These are phyloP conservation scores for Berberis thunbergii DNA, from an alignment of 164 flowering plant species.

Conservation along the genomic window DNA sequence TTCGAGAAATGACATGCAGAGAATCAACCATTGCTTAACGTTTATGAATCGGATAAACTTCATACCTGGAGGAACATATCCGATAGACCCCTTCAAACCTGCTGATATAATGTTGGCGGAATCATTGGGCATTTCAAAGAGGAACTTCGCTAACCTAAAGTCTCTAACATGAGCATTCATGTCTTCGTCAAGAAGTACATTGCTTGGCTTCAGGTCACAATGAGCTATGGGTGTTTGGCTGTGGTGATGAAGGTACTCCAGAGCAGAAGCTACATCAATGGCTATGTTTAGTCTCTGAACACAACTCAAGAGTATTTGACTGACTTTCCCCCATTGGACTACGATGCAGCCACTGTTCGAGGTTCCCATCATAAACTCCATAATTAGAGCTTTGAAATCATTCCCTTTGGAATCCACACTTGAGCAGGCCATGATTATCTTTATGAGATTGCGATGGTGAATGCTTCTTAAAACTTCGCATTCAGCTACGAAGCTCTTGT, in stretches of 20 bases:
- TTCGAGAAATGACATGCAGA: too few relatives aligned
- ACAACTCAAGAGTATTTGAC: background rate
- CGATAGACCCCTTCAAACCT: background rate
- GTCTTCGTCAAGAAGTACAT: background rate
- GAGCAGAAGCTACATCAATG: background rate
- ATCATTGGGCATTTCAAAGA: background rate
- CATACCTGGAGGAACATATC: background rate
- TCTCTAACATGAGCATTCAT: background rate
- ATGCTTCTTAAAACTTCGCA: conserved; percentile 5
- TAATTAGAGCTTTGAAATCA: background rate
- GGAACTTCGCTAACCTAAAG: background rate
- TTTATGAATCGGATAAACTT: too few relatives aligned
- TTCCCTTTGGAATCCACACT: conserved; percentile 5
- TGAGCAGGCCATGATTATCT: conserved; percentile 4
- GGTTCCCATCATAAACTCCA: background rate
- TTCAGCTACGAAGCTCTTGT: conserved; percentile 8
- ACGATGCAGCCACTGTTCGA: background rate
- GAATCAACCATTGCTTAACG: too few relatives aligned
- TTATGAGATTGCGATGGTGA: conserved; percentile 7
- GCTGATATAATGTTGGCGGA: background rate
- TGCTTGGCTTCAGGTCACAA: background rate
- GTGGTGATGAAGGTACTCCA: background rate
- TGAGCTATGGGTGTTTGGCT: background rate
- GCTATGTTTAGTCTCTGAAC: background rate
- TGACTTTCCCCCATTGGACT: background rate